A percentile compares a stretch with the other conserved stretches of the same genome.
Evolutionary conservation across 371 early-diverging fungal genomes (phyloP).

Genomic region (Circinella umbellata): DNA sequence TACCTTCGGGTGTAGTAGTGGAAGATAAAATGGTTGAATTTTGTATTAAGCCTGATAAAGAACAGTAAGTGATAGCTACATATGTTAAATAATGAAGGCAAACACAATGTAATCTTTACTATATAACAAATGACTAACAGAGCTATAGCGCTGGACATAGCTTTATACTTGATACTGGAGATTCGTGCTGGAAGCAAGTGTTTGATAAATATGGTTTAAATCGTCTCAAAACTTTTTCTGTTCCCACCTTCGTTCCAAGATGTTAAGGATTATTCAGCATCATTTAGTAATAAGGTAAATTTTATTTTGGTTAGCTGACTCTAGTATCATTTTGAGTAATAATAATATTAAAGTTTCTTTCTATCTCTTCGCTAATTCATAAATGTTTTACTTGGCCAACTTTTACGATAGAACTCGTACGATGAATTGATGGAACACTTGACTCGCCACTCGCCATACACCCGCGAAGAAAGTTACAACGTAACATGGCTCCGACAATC

Average conservation of each 20-base stretch:
- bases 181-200: not conserved
- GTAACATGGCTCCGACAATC: not conserved
- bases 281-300: not conserved
- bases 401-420: not conserved
- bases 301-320: not conserved
- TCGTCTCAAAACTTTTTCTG: not conserved
- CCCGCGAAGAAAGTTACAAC: not conserved
- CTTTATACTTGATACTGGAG: not conserved
- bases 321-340: not conserved
- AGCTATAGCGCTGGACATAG: no score
- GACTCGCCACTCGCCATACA: not conserved
- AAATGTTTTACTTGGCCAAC: no score
- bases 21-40: no score
- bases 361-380: no score
- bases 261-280: not conserved
- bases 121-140: no score
- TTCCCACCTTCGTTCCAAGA: not conserved
- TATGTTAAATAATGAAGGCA: no score
- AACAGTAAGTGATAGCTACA: no score
- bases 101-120: no score
- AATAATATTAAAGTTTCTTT: no score
- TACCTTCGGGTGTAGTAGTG: no score
- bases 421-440: not conserved
- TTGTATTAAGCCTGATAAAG: no score
- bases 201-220: not conserved